phyloP scores from a whole-genome alignment of 148 eudicot genomes.

The Pouteria glomerata region DNA sequence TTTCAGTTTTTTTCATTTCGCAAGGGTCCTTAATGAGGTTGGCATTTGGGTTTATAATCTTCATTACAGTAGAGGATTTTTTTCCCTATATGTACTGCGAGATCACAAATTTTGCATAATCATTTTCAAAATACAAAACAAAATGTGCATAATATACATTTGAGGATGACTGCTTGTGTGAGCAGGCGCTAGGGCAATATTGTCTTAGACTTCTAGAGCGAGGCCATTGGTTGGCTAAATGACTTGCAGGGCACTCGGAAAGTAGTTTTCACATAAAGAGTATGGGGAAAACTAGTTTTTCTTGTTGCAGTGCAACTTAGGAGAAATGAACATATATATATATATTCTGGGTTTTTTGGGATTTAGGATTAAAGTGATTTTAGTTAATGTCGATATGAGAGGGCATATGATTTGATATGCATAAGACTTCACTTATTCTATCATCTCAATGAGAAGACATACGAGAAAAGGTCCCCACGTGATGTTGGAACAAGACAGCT shows the following conservation, averaged over 20 bases:
- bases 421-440: neutral
- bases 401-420: neutral
- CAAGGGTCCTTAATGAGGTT: neutral
- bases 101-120: neutral
- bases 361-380: too few species aligned
- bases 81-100: neutral
- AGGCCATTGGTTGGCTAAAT: neutral
- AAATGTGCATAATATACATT: neutral
- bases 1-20: neutral
- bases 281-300: too few species aligned
- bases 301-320: too few species aligned
- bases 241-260: neutral
- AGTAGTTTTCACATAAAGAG: neutral
- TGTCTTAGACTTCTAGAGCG: neutral
- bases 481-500: too few species aligned
- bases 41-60: neutral
- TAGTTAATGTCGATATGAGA: too few species aligned
- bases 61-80: neutral
- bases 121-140: too few species aligned
- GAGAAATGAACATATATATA: too few species aligned
- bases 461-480: too few species aligned
- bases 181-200: neutral
- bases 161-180: neutral
- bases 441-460: too few species aligned
- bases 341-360: too few species aligned